Conservation (phyloP, 768 basidiomycete genomes). For the Amylocystis lapponica region DNA sequence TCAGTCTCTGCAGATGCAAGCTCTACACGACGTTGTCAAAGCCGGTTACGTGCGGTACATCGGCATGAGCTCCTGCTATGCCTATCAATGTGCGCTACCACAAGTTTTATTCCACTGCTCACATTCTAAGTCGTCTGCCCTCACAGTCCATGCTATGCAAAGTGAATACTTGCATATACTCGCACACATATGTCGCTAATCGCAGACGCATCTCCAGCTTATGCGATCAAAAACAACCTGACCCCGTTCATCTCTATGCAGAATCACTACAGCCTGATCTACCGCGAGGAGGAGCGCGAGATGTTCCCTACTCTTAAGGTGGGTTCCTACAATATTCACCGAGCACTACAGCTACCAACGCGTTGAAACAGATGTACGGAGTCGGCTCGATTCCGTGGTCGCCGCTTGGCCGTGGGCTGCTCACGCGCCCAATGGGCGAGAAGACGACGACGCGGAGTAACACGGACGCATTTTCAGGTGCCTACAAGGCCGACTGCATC, state of each 20-base stretch:
- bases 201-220: slow-evolving; percentile 31
- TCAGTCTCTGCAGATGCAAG: slow-evolving; percentile 27
- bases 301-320: slow-evolving; percentile 44
- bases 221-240: slow-evolving; percentile 32
- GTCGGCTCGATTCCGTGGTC: slow-evolving; percentile 33
- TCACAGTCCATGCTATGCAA: slow-evolving; percentile 28
- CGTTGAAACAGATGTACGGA: slow-evolving; percentile 13
- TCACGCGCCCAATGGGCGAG: slow-evolving; percentile 19
- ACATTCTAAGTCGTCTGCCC: neutral
- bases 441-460: slow-evolving; percentile 17
- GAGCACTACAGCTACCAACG: neutral
- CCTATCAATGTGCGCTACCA: slow-evolving; percentile 23
- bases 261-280: slow-evolving; percentile 49
- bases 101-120: neutral
- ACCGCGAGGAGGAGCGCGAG: slow-evolving; percentile 57
- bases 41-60: slow-evolving; percentile 35
- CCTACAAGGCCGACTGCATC: slow-evolving; percentile 1
- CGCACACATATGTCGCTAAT: neutral
- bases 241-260: slow-evolving; percentile 63
- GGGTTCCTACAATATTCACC: neutral
- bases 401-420: slow-evolving; percentile 28
- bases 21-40: slow-evolving; percentile 38
- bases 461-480: slow-evolving; percentile 9
- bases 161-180: slow-evolving; percentile 9
- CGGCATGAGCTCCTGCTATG: slow-evolving; percentile 28